These are phyloP conservation scores for Rhodotorula diobovata DNA, from an alignment of 768 basidiomycete species.

Conservation along the genomic window DNA sequence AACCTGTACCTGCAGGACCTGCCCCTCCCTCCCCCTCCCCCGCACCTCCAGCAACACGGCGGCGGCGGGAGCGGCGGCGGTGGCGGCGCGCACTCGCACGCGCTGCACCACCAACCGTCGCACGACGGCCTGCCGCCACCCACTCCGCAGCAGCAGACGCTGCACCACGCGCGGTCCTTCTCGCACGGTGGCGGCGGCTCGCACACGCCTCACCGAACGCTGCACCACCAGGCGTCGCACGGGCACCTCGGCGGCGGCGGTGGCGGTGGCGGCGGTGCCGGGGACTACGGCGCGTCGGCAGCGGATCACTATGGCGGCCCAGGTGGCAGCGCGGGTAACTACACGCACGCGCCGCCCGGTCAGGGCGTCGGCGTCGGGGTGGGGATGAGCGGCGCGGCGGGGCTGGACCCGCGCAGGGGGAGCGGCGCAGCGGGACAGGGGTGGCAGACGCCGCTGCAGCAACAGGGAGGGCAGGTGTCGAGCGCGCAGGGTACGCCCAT, in stretches of 20 bases:
- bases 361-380: neutral
- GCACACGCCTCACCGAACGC: conserved; percentile 13
- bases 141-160: conserved; percentile 12
- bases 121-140: neutral
- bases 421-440: neutral
- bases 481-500: conserved; percentile 2
- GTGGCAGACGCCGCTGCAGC: conserved; percentile 18
- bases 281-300: neutral
- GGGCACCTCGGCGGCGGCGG: conserved; percentile 1
- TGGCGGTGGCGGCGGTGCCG: neutral
- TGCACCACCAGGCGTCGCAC: conserved; percentile 30
- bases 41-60: conserved; percentile 15
- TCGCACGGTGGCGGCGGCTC: neutral
- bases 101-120: conserved; percentile 26
- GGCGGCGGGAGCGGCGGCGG: conserved; percentile 23
- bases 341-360: conserved; percentile 1
- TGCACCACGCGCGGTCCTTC: conserved; percentile 1
- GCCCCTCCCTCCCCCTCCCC: conserved; percentile 1
- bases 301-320: too few relatives aligned
- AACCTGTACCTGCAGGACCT: conserved; percentile 4
- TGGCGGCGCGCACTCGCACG: neutral
- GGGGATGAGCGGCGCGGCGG: neutral
- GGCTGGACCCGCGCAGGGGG: neutral
- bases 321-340: neutral
- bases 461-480: neutral